A percentile compares a stretch with the other conserved stretches of the same genome.
Evolutionary conservation across 2,329 filamentous ascomycete genomes (phyloP).

Genomic region (Fusarium sp.): DNA sequence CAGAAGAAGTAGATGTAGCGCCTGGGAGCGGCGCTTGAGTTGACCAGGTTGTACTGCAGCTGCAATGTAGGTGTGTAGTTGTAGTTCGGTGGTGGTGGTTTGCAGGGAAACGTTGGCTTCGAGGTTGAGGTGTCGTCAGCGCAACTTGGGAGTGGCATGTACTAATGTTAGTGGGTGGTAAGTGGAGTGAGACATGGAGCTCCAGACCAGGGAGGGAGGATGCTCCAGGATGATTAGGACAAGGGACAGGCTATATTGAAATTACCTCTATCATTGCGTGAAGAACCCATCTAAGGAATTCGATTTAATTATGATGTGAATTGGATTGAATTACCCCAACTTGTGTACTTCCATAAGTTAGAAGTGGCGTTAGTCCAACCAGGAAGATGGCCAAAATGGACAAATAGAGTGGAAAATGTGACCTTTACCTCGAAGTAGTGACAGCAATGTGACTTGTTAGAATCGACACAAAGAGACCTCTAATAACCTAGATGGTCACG

Average conservation of each 20-base stretch:
- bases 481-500: neutral
- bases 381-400: neutral
- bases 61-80: neutral
- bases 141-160: constrained; percentile 18
- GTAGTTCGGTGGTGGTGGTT: constrained; percentile 5
- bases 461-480: neutral
- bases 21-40: neutral
- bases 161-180: constrained; percentile 14
- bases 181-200: constrained; percentile 10
- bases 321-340: neutral
- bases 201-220: neutral
- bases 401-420: neutral
- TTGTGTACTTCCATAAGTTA: neutral
- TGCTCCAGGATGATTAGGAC: neutral
- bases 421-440: neutral
- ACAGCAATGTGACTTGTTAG: neutral
- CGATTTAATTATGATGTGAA: neutral
- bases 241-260: neutral
- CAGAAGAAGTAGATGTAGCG: neutral
- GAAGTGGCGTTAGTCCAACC: neutral
- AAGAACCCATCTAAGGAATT: neutral
- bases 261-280: neutral
- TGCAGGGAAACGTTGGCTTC: constrained; percentile 17
- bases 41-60: neutral
- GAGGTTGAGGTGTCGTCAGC: constrained; percentile 35